Base-by-base conservation (phyloP, 305 asterid genomes). In the Petunia hybrid region DNA sequence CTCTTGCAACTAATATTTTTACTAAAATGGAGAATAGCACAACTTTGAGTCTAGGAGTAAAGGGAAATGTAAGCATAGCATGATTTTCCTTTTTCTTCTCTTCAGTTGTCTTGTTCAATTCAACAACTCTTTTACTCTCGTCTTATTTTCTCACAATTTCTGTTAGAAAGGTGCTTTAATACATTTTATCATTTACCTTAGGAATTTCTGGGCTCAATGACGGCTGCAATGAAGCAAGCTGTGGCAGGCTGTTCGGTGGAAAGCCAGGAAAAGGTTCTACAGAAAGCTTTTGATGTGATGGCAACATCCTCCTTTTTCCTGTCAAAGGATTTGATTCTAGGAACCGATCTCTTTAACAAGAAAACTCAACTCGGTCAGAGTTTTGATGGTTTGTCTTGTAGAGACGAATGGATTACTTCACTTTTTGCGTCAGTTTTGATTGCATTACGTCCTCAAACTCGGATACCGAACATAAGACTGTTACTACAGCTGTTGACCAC, bases 391-490 rank as follows among this genome's bases (percentile, higher is more conserved):
- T 83, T 87, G 85, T 85, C 88, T 39, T 59, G 79, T 68, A 84
- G 87, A 81, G 91, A 91, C 80, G 93, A 91, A 82, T 88, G 94
- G 92, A 86, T 93, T 41, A 81, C 85, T 79, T 93, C 98, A 39
- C 85, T 96, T 69, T 88, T 91, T 83, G 89, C 98, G 65, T 92
- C 99, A 80, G 94, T 93, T 85, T 80, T 96, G 80, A 89, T 93
- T 82, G 92, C 95, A 59, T 87, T 94, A 68, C 92, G 81, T 78
- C 98, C 98, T 84, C 91, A 91, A 87, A 85, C 97, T 76, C 86
- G 62, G 65, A 83, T 96, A 71, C 95, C 93, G 43, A 85, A 90
- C 76, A 85, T 91, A 57, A 87, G 89, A 84, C 64, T 85, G 86
- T 84, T 91, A 83, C n/a, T 92, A 79, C 92, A 81, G 85, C 84